Percentiles rank a stretch among this genome's conserved stretches.
Conservation (phyloP, 768 basidiomycete genomes). For the Lentinus brumalis region DNA sequence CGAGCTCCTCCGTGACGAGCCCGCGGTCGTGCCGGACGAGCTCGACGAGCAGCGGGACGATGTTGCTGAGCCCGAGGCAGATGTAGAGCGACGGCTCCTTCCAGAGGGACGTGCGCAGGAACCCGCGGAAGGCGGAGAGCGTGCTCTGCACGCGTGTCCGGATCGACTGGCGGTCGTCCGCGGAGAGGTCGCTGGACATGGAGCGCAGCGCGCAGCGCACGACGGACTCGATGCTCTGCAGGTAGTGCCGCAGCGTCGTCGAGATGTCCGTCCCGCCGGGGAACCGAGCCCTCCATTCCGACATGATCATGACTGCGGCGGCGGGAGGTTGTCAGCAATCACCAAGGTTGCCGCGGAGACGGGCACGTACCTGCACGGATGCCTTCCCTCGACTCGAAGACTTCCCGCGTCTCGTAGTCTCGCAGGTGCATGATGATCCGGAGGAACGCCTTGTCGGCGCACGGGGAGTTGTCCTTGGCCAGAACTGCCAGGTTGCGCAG, state of each 20-base stretch:
- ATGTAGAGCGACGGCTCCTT: slow-evolving; percentile 13
- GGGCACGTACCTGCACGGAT: slow-evolving; percentile 3
- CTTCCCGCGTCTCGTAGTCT: not conserved
- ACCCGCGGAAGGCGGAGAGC: slow-evolving; percentile 5
- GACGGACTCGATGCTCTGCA: slow-evolving; percentile 8
- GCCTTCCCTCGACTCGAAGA: not conserved
- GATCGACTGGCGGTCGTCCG: not conserved
- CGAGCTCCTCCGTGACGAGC: slow-evolving; percentile 9
- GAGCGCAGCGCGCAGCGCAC: slow-evolving; percentile 8
- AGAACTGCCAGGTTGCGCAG: slow-evolving; percentile 2
- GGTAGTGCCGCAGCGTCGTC: slow-evolving; percentile 9
- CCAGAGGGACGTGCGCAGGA: slow-evolving; percentile 11
- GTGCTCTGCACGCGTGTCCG: slow-evolving; percentile 1
- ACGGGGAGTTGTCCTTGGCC: not conserved
- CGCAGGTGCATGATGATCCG: slow-evolving; percentile 10
- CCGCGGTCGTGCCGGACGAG: slow-evolving; percentile 5
- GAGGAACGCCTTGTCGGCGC: slow-evolving; percentile 8
- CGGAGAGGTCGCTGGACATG: not conserved
- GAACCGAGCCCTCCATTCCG: slow-evolving; percentile 10
- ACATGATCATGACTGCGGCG: slow-evolving; percentile 10
- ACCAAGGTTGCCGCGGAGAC: not conserved
- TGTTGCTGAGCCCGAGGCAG: slow-evolving; percentile 15
- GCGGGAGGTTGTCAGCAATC: not conserved
- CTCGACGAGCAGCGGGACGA: slow-evolving; percentile 12
- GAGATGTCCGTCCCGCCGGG: slow-evolving; percentile 9